Conservation (phyloP, 768 basidiomycete species). For the Cyathus striatus region DNA sequence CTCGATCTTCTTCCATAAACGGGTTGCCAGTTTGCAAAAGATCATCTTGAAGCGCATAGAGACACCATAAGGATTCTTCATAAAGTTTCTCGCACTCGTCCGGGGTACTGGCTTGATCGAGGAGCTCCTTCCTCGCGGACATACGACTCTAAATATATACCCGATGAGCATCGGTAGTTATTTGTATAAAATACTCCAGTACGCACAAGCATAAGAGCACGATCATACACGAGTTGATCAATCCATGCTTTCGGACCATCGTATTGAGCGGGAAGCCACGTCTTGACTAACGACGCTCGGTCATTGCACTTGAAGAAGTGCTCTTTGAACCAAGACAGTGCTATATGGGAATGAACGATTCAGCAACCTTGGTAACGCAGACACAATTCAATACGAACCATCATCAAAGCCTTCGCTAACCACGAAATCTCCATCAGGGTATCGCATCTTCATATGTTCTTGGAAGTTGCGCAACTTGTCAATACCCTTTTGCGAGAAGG, state of each 20-base stretch:
- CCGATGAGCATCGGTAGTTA: not conserved
- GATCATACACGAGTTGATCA: constrained; percentile 90
- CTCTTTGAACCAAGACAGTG: constrained; percentile 85
- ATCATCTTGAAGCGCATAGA: constrained; percentile 90
- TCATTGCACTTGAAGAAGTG: constrained; percentile 95
- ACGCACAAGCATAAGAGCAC: constrained; percentile 80
- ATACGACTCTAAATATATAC: constrained; percentile 87
- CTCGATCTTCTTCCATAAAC: constrained; percentile 78
- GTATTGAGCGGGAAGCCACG: constrained; percentile 81
- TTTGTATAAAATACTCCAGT: not conserved
- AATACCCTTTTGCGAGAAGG: constrained; percentile 91
- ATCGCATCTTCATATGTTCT: constrained; percentile 76
- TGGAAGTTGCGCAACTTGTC: constrained; percentile 74
- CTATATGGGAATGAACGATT: constrained; percentile 28
- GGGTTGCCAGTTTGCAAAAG: constrained; percentile 77
- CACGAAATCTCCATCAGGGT: constrained; percentile 69
- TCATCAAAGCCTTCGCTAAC: constrained; percentile 80
- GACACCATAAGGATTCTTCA: constrained; percentile 91
- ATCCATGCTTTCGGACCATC: constrained; percentile 79
- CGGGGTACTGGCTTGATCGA: constrained; percentile 69
- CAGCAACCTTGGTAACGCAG: not conserved
- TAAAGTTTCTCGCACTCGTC: constrained; percentile 91
- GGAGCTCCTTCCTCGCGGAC: constrained; percentile 86
- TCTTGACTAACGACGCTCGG: constrained; percentile 83
- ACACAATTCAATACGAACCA: constrained; percentile 34